Percentiles rank a stretch among this genome's conserved stretches.
Evolutionary conservation across 2,329 filamentous ascomycete genomes (phyloP).

Genomic region (Zymoseptoria pseudotritici): DNA sequence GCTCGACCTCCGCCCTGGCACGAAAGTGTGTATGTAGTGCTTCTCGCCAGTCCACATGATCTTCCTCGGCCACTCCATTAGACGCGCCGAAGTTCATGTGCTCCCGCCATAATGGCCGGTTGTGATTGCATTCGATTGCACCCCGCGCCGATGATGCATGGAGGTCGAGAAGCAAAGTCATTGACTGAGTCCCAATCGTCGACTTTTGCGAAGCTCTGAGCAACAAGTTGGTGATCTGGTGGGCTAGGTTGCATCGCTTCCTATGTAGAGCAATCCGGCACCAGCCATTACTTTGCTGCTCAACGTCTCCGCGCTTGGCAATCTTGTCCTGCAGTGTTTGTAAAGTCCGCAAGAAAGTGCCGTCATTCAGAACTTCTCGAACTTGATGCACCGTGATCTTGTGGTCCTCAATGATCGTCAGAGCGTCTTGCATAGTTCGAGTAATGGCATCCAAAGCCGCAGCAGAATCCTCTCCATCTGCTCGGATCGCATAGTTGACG

Average conservation of each 20-base stretch:
- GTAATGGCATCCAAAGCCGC: constrained; percentile 13
- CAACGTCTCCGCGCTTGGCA: background rate
- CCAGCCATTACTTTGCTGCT: constrained; percentile 5
- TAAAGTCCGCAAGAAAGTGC: constrained; percentile 8
- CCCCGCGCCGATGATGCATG: constrained; percentile 14
- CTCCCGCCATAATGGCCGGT: constrained; percentile 6
- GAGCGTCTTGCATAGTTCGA: constrained; percentile 5
- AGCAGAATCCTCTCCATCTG: constrained; percentile 8
- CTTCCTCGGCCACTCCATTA: background rate
- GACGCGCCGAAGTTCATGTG: constrained; percentile 2
- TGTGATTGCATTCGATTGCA: constrained; percentile 12
- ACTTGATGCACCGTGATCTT: constrained; percentile 14
- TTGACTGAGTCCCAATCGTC: constrained; percentile 6
- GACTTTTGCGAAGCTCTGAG: constrained; percentile 13
- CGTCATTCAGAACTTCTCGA: constrained; percentile 9
- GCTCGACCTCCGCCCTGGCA: constrained; percentile 36
- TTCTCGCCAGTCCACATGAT: constrained; percentile 41
- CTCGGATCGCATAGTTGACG: constrained; percentile 8
- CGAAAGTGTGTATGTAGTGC: constrained; percentile 40
- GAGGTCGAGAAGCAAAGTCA: constrained; percentile 13
- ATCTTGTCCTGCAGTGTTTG: constrained; percentile 2
- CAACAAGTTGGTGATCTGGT: constrained; percentile 15
- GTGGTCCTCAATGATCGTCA: constrained; percentile 12
- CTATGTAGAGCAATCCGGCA: constrained; percentile 12
- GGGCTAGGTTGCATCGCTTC: constrained; percentile 12